Base-by-base conservation (phyloP, 2,329 filamentous ascomycete genomes). In the Aspergillus amoenus region DNA sequence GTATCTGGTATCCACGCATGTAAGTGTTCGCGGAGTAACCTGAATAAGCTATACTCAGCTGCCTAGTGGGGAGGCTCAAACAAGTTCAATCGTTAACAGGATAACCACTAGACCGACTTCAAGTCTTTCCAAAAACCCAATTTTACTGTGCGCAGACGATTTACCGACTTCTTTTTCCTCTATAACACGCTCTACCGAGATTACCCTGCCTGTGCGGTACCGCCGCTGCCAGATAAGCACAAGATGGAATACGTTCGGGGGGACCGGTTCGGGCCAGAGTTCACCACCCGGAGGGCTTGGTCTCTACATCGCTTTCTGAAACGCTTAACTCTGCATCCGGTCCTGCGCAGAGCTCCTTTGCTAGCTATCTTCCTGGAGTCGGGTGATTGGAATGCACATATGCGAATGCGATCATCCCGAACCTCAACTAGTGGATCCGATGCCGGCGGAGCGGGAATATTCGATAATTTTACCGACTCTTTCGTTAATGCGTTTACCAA, bases 221-320 rank as follows among this genome's bases (percentile, higher is more conserved):
- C 94, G 30, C 94, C 94, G 46, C 82, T 99, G 53, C 94, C 94
- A 52, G 94, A 97, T 78, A 99, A 97, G 82, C 93, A 97, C 81
- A 95, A 95, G 77, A 96, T 99, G 90, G 92, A 96, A 71, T 97
- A 97, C 71, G 94, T 97, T 51, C 90, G 93, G 37, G 94, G 94
- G 66, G 93, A 97, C 79, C 89, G 94, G 61, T 99, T 99, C 75
- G 92, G 93, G 8, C 78, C 88, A 49, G 94, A 97, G 76, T 99
- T 99, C 73, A 99, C 92, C 34, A 82, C 86, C 45, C 88, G 94
- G 34, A 87, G 94, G 65, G 92, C 91, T 50, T 89, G 93, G 79
- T 97, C 93, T 3, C 82, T 99, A 52, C 88, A 95, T 75, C 89
- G 94, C 52, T 99, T 99, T 73, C 83, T 99, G 45, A 86, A 88